Evolutionary conservation across 176 grass and related monocot species (phyloP).

Genomic region (Oryza brachyantha): DNA sequence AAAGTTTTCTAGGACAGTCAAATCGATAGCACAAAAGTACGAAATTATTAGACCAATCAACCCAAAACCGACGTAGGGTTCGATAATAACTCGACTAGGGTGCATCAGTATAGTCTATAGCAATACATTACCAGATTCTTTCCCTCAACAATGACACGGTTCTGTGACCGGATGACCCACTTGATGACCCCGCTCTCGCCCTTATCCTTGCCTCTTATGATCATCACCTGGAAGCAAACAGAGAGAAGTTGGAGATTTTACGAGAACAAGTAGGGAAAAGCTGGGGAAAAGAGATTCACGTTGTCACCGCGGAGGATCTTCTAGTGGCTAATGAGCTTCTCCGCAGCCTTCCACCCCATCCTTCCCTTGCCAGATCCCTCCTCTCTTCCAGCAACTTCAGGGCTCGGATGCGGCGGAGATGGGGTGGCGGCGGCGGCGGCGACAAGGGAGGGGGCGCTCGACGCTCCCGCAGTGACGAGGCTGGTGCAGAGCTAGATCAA

Average conservation of each 20-base stretch:
- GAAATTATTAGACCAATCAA: neutral
- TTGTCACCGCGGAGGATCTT: conserved; percentile 91
- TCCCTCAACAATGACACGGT: conserved; percentile 88
- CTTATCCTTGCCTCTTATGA: conserved; percentile 90
- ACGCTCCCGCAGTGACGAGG: neutral
- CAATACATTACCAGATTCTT: conserved; percentile 74
- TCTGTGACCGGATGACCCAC: conserved; percentile 88
- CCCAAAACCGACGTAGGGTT: neutral
- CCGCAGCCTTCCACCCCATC: conserved; percentile 89
- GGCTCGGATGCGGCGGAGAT: neutral
- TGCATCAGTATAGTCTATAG: neutral
- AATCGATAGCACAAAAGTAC: neutral
- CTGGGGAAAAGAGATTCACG: conserved; percentile 28
- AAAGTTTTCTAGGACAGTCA: neutral
- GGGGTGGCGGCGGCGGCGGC: neutral
- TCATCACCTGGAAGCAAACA: conserved; percentile 61
- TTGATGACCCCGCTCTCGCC: conserved; percentile 83
- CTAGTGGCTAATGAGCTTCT: conserved; percentile 79
- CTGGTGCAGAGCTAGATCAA: neutral
- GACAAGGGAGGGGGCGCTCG: neutral
- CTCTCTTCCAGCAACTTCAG: neutral
- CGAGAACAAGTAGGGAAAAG: neutral
- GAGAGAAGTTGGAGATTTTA: neutral
- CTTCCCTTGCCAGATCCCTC: neutral
- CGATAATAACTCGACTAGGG: neutral